Evolutionary conservation across 1,284 basidiomycete species (phyloP), one percentile per base, ranked within the genome.

Genomic region (Rugosomyces carneus): DNA sequence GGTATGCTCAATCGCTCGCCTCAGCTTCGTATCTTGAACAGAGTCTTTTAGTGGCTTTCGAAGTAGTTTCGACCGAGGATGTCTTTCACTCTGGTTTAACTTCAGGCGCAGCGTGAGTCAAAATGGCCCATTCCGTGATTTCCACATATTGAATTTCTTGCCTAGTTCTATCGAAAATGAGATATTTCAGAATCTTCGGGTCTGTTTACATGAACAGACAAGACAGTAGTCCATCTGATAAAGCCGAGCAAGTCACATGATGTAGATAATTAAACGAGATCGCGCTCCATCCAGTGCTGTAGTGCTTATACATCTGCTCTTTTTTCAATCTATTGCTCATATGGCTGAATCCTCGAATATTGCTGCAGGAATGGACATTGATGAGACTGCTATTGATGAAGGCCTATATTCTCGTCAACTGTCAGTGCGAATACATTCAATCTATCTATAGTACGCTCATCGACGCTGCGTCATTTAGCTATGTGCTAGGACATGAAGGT

Each of bases 401-500:
- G 90, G 92, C 49, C 75, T 97, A 40, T 97, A 97, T 72, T 95
- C 93, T 57, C 87, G 93, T 60, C 93, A 97, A 73, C 74, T 97
- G 93, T 94, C 65, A 77, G 90, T 49, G 44, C 40, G 40, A 45
- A 41, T 21, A 42, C 45, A 21, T 39, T 29, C 13, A 29, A 26
- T 40, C 41, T 51, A 39, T 40, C 26, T 23, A 44, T 37, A 20
- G 26, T 34, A 39, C 51, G 51, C 60, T 57, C 52, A 60, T 48
- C 55, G 44, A 44, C 49, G 48, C 39, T 41, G 52, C 32, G 45
- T 53, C 45, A 53, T 51, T 55, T 23, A 97, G 93, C 59, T 97
- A 97, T 65, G 93, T 97, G 11, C 81, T 97, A 16, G 93, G 93
- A 24, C 92, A 96, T 67, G 93, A 96, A 79, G 93, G 93, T 92